Evolutionary conservation across 2,329 filamentous ascomycete species (phyloP), one percentile per base, ranked within the genome.

Genomic region (Colletotrichum lindemuthianum): DNA sequence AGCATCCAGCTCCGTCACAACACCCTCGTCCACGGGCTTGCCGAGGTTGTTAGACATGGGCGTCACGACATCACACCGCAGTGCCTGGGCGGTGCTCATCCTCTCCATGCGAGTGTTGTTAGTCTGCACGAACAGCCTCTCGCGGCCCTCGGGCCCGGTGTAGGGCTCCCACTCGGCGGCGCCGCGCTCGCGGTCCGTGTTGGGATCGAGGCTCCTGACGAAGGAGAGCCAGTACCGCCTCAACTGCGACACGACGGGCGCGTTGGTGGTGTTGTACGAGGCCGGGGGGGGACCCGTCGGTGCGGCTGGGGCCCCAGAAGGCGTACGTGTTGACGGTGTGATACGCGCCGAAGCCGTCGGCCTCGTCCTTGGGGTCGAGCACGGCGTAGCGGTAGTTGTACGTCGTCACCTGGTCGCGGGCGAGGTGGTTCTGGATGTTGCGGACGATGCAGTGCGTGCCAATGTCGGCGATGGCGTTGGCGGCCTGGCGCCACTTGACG

Each of bases 221-320:
- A 94, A 94, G 68, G 88, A 91, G 2, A 88, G 86, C 90, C 90
- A 93, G 74, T 93, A 94, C 0, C 81, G 84, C 71, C 92, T 89
- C 34, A 91, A 84, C 0, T 90, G 76, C 0, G 85, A 80, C 1
- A 90, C 81, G 6, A 90, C 86, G 0, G 72, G 72, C 1, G 78
- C 82, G 68, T 93, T 92, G 12, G 76, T 75, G 0, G 77, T 72
- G 8, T 73, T 73, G 69, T 92, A 92, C 50, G 85, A 88, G 2
- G 72, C 71, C 0, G 89, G 89, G 1, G 82, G 82, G 75, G 0
- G 67, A 71, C 6, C 78, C 77, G 24, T 78, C 76, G 3, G 84
- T 80, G 70, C 89, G 85, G 4, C 82, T 77, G 0, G 88, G 85
- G 0, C 90, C 90, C 78, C 87, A 93, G 54, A 94, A 87, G 0